Evolutionary conservation across 345 rosid species (phyloP).

Genomic region (Triadica sebifera): DNA sequence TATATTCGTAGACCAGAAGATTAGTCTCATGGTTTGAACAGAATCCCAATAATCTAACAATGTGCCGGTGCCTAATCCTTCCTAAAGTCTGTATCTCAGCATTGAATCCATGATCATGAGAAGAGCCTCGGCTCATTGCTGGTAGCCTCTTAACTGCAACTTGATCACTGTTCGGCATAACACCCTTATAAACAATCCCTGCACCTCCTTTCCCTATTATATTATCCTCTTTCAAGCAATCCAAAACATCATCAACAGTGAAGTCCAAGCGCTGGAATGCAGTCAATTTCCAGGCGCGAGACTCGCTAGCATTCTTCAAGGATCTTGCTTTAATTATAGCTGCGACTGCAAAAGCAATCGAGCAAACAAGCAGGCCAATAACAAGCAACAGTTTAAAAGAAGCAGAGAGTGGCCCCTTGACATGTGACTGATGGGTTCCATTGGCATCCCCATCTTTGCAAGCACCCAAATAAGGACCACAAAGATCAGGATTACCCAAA

Average conservation of each 20-base stretch:
- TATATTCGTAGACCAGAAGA: constrained; percentile 80
- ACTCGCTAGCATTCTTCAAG: constrained; percentile 70
- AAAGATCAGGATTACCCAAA: constrained; percentile 69
- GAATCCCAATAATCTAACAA: constrained; percentile 75
- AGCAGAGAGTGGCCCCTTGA: constrained; percentile 66
- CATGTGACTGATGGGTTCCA: constrained; percentile 51
- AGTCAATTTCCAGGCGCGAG: constrained; percentile 88
- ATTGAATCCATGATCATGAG: constrained; percentile 95
- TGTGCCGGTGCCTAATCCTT: constrained; percentile 79
- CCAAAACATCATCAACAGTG: constrained; percentile 76
- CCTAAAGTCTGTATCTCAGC: constrained; percentile 95
- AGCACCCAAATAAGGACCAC: constrained; percentile 84
- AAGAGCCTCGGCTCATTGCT: constrained; percentile 75
- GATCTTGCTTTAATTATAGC: constrained; percentile 84
- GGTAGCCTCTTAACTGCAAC: constrained; percentile 86
- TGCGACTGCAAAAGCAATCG: constrained; percentile 74
- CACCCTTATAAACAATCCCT: constrained; percentile 80
- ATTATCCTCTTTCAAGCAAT: constrained; percentile 82
- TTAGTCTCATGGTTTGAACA: constrained; percentile 92
- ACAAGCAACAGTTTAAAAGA: constrained; percentile 81
- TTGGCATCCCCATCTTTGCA: constrained; percentile 59
- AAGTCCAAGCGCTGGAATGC: constrained; percentile 95
- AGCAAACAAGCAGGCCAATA: constrained; percentile 73
- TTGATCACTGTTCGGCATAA: constrained; percentile 70
- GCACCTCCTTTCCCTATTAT: constrained; percentile 96